Evolutionary conservation across 305 asterid genomes (phyloP).

Genomic region (Lippia alba): DNA sequence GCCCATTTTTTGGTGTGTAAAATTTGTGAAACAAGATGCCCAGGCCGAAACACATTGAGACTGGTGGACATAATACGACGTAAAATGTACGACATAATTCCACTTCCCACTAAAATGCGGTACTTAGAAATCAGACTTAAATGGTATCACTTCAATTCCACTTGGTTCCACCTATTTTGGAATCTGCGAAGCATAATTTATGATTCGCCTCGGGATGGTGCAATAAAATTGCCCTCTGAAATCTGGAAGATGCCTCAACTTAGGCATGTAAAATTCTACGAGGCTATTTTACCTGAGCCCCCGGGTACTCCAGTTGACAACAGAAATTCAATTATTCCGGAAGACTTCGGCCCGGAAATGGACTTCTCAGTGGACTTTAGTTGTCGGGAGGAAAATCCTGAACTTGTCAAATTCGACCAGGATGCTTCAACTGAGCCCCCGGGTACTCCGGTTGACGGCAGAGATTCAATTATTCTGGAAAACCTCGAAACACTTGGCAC

Average conservation of each 20-base stretch:
- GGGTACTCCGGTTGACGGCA: background rate
- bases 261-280: no score
- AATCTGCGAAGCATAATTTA: background rate
- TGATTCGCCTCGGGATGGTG: background rate
- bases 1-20: background rate
- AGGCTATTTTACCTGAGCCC: no score
- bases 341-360: no score
- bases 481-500: background rate
- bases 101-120: background rate
- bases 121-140: background rate
- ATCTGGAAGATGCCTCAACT: slow-evolving; percentile 25
- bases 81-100: background rate
- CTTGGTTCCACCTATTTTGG: background rate
- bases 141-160: background rate
- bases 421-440: background rate
- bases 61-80: no score
- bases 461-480: background rate
- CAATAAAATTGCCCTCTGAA: background rate
- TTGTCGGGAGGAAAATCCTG: no score
- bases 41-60: background rate
- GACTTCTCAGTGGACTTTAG: no score
- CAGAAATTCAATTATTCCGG: no score
- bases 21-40: background rate
- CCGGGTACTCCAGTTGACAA: no score
- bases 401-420: no score